A percentile compares a stretch with the other conserved stretches of the same genome.
Evolutionary conservation across 192 early-diverging fungal species (phyloP).

Genomic region (Podila epicladia): DNA sequence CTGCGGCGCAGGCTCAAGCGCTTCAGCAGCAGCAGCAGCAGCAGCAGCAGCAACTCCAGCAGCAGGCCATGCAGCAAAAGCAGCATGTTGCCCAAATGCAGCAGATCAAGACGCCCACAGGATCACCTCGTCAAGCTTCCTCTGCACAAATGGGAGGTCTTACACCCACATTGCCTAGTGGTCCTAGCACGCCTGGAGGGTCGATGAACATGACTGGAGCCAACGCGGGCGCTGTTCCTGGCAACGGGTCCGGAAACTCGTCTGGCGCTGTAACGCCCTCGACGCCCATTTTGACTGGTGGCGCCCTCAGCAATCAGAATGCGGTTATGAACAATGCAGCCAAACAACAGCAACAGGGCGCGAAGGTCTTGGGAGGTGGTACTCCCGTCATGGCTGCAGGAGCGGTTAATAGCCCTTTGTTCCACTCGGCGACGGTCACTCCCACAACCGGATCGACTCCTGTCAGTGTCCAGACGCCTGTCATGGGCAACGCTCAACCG

Average conservation of each 20-base stretch:
- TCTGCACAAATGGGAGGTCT: constrained; percentile 50
- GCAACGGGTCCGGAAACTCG: constrained; percentile 39
- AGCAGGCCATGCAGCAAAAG: constrained; percentile 41
- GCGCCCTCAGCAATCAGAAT: constrained; percentile 9
- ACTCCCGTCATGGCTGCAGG: constrained; percentile 43
- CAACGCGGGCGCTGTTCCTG: constrained; percentile 15
- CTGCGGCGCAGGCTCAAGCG: constrained; percentile 19
- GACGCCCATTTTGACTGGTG: constrained; percentile 34
- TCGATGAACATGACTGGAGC: constrained; percentile 19
- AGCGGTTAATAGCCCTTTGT: constrained; percentile 33
- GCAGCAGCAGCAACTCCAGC: constrained; percentile 28
- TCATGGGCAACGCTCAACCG: constrained; percentile 47
- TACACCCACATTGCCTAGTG: constrained; percentile 42
- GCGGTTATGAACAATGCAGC: neutral
- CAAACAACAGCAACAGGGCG: constrained; percentile 2
- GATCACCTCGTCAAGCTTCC: constrained; percentile 48
- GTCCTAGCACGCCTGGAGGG: constrained; percentile 46
- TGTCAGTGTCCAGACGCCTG: constrained; percentile 25
- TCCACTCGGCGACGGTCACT: constrained; percentile 28
- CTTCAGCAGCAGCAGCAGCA: constrained; percentile 22
- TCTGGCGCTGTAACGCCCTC: constrained; percentile 47
- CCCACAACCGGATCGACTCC: constrained; percentile 22
- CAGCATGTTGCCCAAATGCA: constrained; percentile 42
- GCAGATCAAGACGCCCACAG: constrained; percentile 50
- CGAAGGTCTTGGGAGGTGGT: constrained; percentile 14